Evolutionary conservation across 768 basidiomycete genomes (phyloP).

Genomic region (Pulveroboletus sp.): DNA sequence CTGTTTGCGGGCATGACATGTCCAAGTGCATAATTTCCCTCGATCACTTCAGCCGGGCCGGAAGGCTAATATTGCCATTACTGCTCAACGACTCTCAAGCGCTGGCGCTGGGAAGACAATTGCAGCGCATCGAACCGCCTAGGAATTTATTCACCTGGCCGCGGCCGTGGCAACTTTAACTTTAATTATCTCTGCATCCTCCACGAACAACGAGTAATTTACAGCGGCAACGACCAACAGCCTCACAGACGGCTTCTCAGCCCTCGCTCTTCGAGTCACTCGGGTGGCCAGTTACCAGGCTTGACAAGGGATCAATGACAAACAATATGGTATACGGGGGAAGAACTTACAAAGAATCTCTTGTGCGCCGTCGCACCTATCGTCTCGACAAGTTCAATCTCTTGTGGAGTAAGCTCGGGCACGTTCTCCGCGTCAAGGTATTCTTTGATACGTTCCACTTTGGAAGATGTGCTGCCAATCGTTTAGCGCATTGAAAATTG

Average conservation of each 20-base stretch:
- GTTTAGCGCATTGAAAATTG: background rate
- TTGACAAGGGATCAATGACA: slow-evolving; percentile 7
- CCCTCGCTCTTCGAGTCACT: slow-evolving; percentile 2
- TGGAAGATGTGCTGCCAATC: slow-evolving; percentile 31
- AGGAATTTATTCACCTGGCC: no score
- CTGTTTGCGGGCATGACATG: no score
- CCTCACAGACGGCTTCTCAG: background rate
- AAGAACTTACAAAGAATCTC: slow-evolving; percentile 26
- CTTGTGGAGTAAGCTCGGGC: slow-evolving; percentile 26
- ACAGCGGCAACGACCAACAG: background rate
- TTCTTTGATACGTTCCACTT: slow-evolving; percentile 32
- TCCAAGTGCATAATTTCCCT: no score
- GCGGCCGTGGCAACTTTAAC: no score
- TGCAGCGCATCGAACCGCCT: no score
- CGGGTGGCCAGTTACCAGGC: slow-evolving; percentile 19
- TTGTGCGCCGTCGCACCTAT: slow-evolving; percentile 23
- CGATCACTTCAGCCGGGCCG: no score
- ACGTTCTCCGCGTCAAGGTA: slow-evolving; percentile 30
- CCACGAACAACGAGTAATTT: background rate
- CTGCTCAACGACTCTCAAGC: background rate
- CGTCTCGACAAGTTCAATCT: slow-evolving; percentile 23
- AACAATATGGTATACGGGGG: background rate
- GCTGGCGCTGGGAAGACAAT: no score
- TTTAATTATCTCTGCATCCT: no score
- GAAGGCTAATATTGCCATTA: no score